Evolutionary conservation across 2,329 filamentous ascomycete species (phyloP).

Genomic region (Pyricularia sp.): DNA sequence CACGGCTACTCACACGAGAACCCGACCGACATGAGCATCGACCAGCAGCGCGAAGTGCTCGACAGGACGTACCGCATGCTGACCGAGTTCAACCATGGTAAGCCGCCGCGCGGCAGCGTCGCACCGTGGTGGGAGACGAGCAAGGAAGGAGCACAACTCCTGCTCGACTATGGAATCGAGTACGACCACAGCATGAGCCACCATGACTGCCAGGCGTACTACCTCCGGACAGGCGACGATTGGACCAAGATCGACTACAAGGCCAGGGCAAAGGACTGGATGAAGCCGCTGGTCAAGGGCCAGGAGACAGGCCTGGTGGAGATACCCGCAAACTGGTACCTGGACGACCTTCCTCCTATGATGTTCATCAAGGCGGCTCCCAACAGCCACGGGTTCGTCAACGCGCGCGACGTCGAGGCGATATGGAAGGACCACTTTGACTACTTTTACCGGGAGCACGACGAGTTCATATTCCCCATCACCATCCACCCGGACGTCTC

Average conservation of each 20-base stretch:
- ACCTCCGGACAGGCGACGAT: conserved; percentile 46
- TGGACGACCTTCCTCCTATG: conserved; percentile 54
- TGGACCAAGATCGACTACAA: conserved; percentile 58
- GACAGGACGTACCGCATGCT: conserved; percentile 62
- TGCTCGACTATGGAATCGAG: conserved; percentile 54
- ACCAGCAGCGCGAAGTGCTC: conserved; percentile 64
- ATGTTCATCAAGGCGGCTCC: conserved; percentile 58
- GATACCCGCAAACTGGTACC: conserved; percentile 53
- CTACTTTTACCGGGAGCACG: conserved; percentile 65
- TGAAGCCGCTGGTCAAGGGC: conserved; percentile 50
- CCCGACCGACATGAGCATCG: conserved; percentile 44
- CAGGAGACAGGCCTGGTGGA: conserved; percentile 50
- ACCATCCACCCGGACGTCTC: conserved; percentile 59
- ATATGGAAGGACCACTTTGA: conserved; percentile 56
- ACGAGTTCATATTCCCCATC: conserved; percentile 66
- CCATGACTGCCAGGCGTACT: conserved; percentile 53
- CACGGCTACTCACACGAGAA: conserved; percentile 22
- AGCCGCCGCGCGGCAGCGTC: conserved; percentile 58
- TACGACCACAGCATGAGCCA: conserved; percentile 58
- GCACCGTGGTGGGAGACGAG: conserved; percentile 66
- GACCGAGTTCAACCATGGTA: conserved; percentile 47
- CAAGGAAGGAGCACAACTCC: conserved; percentile 50
- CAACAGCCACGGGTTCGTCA: conserved; percentile 50
- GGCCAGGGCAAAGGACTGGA: conserved; percentile 49
- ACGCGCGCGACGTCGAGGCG: conserved; percentile 43